Evolutionary conservation across 2,329 filamentous ascomycete genomes (phyloP).

Genomic region (Fusarium torulosum): DNA sequence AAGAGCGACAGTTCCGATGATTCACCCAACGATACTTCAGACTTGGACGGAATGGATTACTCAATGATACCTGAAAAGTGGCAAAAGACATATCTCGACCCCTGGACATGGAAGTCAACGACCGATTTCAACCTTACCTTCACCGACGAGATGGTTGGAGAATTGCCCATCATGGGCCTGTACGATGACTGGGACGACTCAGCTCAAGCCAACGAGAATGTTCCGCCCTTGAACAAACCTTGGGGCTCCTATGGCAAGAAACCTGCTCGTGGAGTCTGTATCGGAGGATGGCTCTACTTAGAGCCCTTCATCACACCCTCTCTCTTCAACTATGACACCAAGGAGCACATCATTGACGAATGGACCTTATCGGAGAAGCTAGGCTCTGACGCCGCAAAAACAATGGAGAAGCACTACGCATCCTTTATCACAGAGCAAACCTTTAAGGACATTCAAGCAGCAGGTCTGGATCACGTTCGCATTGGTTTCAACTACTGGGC

Average conservation of each 20-base stretch:
- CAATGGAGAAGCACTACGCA: conserved; percentile 91
- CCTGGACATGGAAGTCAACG: conserved; percentile 92
- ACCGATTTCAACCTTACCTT: conserved; percentile 95
- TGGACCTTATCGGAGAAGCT: conserved; percentile 81
- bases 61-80: conserved; percentile 73
- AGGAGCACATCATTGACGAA: conserved; percentile 83
- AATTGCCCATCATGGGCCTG: conserved; percentile 91
- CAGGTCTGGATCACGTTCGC: conserved; percentile 95
- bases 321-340: conserved; percentile 78
- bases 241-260: conserved; percentile 83
- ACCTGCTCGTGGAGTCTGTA: conserved; percentile 89
- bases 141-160: conserved; percentile 85
- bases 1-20: conserved; percentile 46
- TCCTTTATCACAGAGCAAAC: conserved; percentile 87
- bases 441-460: conserved; percentile 85
- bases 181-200: conserved; percentile 89
- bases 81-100: conserved; percentile 84
- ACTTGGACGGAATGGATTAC: conserved; percentile 65
- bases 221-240: conserved; percentile 78
- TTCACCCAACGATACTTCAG: conserved; percentile 49
- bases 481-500: conserved; percentile 98
- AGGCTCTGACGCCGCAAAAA: conserved; percentile 73
- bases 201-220: conserved; percentile 79
- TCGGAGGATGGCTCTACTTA: conserved; percentile 93
- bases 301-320: conserved; percentile 98